Evolutionary conservation across 2,329 filamentous ascomycete genomes (phyloP).

Genomic region (Aspergillus pseudoviridinutans): DNA sequence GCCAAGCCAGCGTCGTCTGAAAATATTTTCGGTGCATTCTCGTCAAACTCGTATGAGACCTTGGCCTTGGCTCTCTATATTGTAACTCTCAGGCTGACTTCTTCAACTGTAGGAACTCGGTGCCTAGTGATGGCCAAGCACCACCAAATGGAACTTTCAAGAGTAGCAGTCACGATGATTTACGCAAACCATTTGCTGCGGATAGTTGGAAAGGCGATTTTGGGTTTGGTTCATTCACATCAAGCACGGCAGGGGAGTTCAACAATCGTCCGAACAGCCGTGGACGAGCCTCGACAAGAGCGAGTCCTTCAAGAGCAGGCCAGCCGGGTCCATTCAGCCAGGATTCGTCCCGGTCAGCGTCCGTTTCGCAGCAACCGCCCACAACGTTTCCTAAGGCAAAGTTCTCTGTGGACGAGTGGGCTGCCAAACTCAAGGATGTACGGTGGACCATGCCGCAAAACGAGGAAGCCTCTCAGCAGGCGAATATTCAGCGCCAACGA

Average conservation of each 20-base stretch:
- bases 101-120: slow-evolving; percentile 5
- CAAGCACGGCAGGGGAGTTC: slow-evolving; percentile 20
- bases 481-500: slow-evolving; percentile 24
- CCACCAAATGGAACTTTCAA: slow-evolving; percentile 22
- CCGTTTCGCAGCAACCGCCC: slow-evolving; percentile 22
- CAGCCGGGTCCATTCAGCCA: slow-evolving; percentile 15
- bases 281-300: slow-evolving; percentile 19
- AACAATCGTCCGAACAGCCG: slow-evolving; percentile 16
- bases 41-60: neutral
- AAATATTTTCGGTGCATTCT: slow-evolving; percentile 7
- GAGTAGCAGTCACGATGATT: slow-evolving; percentile 30
- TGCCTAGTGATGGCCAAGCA: slow-evolving; percentile 3
- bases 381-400: slow-evolving; percentile 31
- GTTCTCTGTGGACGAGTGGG: slow-evolving; percentile 39
- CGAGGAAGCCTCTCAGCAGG: slow-evolving; percentile 23
- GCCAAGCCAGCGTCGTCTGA: slow-evolving; percentile 26
- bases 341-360: slow-evolving; percentile 15
- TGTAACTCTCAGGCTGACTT: slow-evolving; percentile 3
- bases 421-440: slow-evolving; percentile 32
- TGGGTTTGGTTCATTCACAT: slow-evolving; percentile 34
- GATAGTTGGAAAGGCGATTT: slow-evolving; percentile 40
- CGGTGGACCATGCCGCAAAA: slow-evolving; percentile 30
- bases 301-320: slow-evolving; percentile 16
- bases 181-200: slow-evolving; percentile 40
- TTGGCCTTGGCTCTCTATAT: slow-evolving; percentile 7